Evolutionary conservation across 2,329 filamentous ascomycete species (phyloP), one percentile per base, ranked within the genome.

Genomic region (Stromatinia cepivora): DNA sequence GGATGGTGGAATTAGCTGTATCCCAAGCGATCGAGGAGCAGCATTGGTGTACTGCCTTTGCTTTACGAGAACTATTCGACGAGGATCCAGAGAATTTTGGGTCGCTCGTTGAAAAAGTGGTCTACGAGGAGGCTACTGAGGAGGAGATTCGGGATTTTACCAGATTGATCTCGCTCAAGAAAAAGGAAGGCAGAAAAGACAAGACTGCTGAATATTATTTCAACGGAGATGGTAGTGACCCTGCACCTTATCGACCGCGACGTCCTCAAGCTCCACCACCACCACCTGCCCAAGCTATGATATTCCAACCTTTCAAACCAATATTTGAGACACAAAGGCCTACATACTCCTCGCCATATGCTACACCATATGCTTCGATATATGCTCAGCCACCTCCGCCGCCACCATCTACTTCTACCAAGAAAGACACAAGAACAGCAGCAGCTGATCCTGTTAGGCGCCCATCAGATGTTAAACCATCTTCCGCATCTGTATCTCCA

Each of bases 11-110:
- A 76, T 75, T 79, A 45, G 86, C 86, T n/a, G 85, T 89, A 42
- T 83, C 87, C 13, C 83, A 87, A 75, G 87, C 87, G 7, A 78
- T 90, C 62, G 80, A 82, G 70, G 82, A 85, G 75, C 81, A 82
- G 71, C 85, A 86, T 70, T 89, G 87, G 76, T 85, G 86, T 67
- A 89, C 87, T 11, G 88, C 87, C 2, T 89, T 84, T 81, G 87
- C 87, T 54, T 80, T 90, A 70, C 82, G 86, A 66, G 84, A 82
- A 20, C 81, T 89, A 70, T 89, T 87, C 77, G 86, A 89, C 72
- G 86, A 89, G 75, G 83, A 84, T 70, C 81, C 81, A 57, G 77
- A 79, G 52, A 82, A 88, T 72, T 78, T 81, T 22, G 80, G 89
- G 70, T 79, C 81, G 71, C 84, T 89, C 81, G 79, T 89, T 58